Evolutionary conservation across 2,329 filamentous ascomycete genomes (phyloP).

Genomic region (Trichoderma polysporum): DNA sequence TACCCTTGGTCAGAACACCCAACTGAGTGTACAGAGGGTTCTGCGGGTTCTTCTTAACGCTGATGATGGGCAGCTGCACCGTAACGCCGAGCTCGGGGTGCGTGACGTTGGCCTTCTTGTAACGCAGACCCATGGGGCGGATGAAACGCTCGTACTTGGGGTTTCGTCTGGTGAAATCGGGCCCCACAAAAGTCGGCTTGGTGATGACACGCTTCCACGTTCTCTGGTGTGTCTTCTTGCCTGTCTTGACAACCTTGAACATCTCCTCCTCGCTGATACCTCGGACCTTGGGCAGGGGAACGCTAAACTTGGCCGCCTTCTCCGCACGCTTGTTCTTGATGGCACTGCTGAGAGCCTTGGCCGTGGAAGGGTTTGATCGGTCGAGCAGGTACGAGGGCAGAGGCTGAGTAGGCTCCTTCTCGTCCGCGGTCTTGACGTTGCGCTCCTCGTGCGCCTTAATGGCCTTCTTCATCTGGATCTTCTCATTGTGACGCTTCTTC

Average conservation of each 20-base stretch:
- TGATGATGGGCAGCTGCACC: conserved; percentile 78
- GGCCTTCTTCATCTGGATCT: conserved; percentile 95
- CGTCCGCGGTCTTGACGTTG: conserved; percentile 85
- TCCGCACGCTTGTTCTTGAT: conserved; percentile 96
- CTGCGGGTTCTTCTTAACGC: conserved; percentile 68
- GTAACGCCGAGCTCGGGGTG: conserved; percentile 83
- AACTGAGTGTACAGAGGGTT: conserved; percentile 90
- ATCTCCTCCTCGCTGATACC: conserved; percentile 93
- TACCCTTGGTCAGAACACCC: conserved; percentile 84
- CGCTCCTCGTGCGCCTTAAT: conserved; percentile 95
- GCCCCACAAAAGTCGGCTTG: conserved; percentile 72
- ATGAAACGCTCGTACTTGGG: conserved; percentile 70
- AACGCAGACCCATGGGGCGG: conserved; percentile 50
- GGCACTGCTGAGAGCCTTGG: conserved; percentile 73
- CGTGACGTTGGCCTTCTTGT: conserved; percentile 56
- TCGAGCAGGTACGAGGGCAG: conserved; percentile 93
- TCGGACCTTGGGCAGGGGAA: conserved; percentile 90
- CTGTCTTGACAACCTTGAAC: conserved; percentile 95
- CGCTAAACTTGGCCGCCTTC: conserved; percentile 89
- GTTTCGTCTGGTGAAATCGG: conserved; percentile 83
- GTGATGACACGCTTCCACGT: conserved; percentile 69
- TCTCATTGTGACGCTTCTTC: conserved; percentile 92
- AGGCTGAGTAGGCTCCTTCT: conserved; percentile 76
- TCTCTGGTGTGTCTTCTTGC: conserved; percentile 92
- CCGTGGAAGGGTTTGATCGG: conserved; percentile 59